Evolutionary conservation across 768 basidiomycete species (phyloP), one percentile per base, ranked within the genome.

Genomic region (Tylopilus rubrobrunneus): DNA sequence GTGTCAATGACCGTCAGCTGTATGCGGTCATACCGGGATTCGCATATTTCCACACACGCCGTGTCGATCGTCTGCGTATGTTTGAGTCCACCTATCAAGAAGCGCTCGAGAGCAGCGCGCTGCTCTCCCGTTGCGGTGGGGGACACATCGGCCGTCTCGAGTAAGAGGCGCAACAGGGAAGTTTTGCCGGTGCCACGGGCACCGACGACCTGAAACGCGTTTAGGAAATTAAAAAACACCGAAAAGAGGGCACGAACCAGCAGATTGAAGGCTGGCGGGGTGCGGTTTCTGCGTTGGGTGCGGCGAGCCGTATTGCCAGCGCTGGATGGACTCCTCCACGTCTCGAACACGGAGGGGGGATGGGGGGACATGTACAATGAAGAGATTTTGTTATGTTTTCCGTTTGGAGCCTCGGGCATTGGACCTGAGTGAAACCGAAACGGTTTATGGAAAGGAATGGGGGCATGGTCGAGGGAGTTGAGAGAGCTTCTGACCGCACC

Each of bases 121-220:
- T 93, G 91, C 64, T 90, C 88, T 19, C 76, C 73, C 0, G 87
- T 87, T n/a, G 89, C 86, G 7, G 77, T 74, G 6, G 90, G 83
- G 7, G 91, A 90, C 40, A 90, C 76, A 62, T 91, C 89, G 29
- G 90, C 88, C 14, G 92, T 94, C 62, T 92, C 88, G 21, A 94
- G 78, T 45, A 94, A 74, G 41, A 93, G 76, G 21, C 87, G 84
- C 39, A 93, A 74, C 5, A 94, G 75, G 21, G 89, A 89, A 0
- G 91, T 91, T 73, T 94, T 93, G 49, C 92, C 92, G 2, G 87
- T 90, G 58, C 87, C 84, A 69, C 83, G 83, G 27, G 81, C 84
- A 48, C 90, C 90, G 29, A 83, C 87, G 45, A 92, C 87, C 90
- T 92, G 57, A 11, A 19, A 39, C 46, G 39, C 19, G 33, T 55